Evolutionary conservation across 2,329 filamentous ascomycete genomes (phyloP), one percentile per base, ranked within the genome.

Genomic region (Zelopaecilomyces penicillatus): DNA sequence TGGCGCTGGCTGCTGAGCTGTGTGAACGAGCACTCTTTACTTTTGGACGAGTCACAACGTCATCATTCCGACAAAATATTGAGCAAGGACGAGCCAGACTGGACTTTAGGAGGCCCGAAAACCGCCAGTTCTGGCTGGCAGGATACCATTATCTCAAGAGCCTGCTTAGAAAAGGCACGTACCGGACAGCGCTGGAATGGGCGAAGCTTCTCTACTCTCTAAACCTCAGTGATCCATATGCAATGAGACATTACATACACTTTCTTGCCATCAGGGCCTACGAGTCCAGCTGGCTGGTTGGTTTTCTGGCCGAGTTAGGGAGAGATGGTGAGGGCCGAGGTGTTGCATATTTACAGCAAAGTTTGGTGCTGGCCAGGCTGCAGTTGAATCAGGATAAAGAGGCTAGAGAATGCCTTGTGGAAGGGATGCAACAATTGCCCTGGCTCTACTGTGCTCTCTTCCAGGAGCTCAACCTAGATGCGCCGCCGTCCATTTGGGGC

Each of bases 121-220:
- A 97, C 62, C 78, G 93, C 37, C 91, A 97, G 62, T 82, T 98
- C 51, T 95, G 87, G 82, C 78, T 97, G 32, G 86, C 88, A 1
- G 86, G 83, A 6, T 95, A 89, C 71, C 82, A 90, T 53, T 96
- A 96, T 57, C 83, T 97, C 55, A 80, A 78, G 54, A 93, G 87
- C 52, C 71, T 98, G 26, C 76, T 88, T 11, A 82, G 88, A 66
- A 91, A 94, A 55, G 89, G 90, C n/a, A 96, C 91, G 1, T 95
- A 88, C 73, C 78, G 89, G 39, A 97, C 93, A 1, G 88, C 89
- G 0, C 80, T 95, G 39, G 93, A 97, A 64, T 98, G 93, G 90
- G 78, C 87, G 5, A 95, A 93, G 65, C 67, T 97, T 5, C 70
- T 96, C 7, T 73, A 94, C 30, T 78, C 82, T 46, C 66, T 97